A percentile compares a stretch with the other conserved stretches of the same genome.
Conservation (phyloP, 306 rosid genomes). For the Vicia faba region DNA sequence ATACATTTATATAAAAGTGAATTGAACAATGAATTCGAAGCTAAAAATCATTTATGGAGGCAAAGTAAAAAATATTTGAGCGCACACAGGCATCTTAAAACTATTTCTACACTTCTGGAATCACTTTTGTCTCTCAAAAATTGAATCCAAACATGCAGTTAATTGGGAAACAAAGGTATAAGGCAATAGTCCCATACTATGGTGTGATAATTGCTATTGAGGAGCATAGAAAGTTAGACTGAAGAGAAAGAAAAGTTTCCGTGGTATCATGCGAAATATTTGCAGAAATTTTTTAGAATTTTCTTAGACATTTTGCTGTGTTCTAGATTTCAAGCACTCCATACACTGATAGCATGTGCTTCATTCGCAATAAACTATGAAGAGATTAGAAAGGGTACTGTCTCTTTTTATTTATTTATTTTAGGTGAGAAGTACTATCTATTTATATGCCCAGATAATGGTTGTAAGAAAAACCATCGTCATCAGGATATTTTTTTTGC, state of each 20-base stretch:
- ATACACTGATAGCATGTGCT: background rate
- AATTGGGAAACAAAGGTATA: background rate
- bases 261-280: constrained; percentile 5
- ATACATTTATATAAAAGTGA: no score
- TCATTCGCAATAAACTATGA: background rate
- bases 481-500: background rate
- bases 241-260: background rate
- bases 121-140: background rate
- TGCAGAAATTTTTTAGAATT: constrained; percentile 9
- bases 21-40: background rate
- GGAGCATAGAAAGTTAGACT: background rate
- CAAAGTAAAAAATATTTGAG: background rate
- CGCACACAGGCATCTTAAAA: background rate
- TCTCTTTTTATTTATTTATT: background rate
- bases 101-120: background rate
- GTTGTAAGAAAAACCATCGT: background rate
- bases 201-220: constrained; percentile 9
- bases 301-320: background rate
- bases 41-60: background rate
- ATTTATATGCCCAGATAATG: constrained; percentile 1
- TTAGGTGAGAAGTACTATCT: background rate
- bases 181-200: background rate
- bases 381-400: background rate
- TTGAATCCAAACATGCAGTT: background rate
- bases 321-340: background rate